Conservation (phyloP, 2,329 filamentous ascomycete species). For the Boeremia lycopersici region DNA sequence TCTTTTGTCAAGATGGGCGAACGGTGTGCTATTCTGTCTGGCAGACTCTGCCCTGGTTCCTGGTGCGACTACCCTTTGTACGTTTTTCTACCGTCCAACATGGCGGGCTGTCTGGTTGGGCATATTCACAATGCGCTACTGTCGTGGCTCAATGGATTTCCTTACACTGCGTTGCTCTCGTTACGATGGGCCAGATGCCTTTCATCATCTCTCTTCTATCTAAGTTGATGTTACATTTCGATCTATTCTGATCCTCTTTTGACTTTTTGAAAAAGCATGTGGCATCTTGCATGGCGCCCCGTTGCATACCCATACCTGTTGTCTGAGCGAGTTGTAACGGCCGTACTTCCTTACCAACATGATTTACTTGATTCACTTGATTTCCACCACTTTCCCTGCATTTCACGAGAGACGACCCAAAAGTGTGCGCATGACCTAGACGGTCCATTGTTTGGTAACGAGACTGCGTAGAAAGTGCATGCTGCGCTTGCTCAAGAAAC, state of each 20-base stretch:
- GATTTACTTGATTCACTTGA: constrained; percentile 2
- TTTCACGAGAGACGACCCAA: constrained; percentile 6
- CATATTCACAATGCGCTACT: constrained; percentile 28
- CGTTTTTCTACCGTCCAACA: constrained; percentile 22
- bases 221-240: constrained; percentile 18
- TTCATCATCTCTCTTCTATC: constrained; percentile 17
- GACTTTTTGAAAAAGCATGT: constrained; percentile 25
- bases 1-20: constrained; percentile 36
- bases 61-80: constrained; percentile 36
- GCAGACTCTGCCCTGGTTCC: constrained; percentile 23
- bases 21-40: constrained; percentile 24
- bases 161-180: constrained; percentile 23
- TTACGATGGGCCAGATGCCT: constrained; percentile 8
- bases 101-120: constrained; percentile 27
- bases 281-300: constrained; percentile 16
- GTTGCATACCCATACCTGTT: constrained; percentile 19
- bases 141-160: constrained; percentile 35
- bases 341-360: constrained; percentile 13
- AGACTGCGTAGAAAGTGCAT: neutral
- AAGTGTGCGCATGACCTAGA: neutral
- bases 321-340: constrained; percentile 16
- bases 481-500: neutral
- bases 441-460: neutral
- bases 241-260: constrained; percentile 24
- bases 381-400: constrained; percentile 4